These are phyloP conservation scores for Artemisia annua DNA, from an alignment of 129 eudicot genomes.

Conservation along the genomic window DNA sequence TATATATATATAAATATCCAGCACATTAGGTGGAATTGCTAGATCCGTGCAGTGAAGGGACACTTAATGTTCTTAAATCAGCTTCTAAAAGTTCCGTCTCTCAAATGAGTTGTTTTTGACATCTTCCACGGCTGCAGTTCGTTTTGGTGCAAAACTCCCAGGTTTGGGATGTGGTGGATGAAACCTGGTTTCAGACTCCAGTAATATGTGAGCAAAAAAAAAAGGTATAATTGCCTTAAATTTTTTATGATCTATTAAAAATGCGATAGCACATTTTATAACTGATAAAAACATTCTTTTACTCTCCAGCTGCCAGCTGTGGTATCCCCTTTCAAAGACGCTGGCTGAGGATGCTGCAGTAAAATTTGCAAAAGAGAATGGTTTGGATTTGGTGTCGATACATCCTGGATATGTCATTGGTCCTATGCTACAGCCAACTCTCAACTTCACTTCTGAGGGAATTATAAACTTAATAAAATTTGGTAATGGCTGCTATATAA, in stretches of 20 bases:
- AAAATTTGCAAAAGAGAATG: conserved; percentile 44
- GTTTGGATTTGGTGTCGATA: conserved; percentile 38
- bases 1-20: too few relatives aligned
- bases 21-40: conserved; percentile 26
- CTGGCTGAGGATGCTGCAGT: conserved; percentile 47
- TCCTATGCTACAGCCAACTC: conserved; percentile 47
- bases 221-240: conserved; percentile 27
- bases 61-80: conserved; percentile 31
- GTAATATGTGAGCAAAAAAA: conserved; percentile 36
- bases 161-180: conserved; percentile 46
- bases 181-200: conserved; percentile 53
- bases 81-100: conserved; percentile 9
- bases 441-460: conserved; percentile 34
- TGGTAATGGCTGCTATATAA: conserved; percentile 3
- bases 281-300: background rate
- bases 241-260: too few relatives aligned
- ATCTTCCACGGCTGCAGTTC: conserved; percentile 3
- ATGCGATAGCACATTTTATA: too few relatives aligned
- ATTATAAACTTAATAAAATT: conserved; percentile 19
- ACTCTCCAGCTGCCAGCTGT: conserved; percentile 22
- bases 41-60: conserved; percentile 36
- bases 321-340: conserved; percentile 44
- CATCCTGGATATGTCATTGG: conserved; percentile 39
- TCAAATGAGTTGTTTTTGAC: conserved; percentile 18
- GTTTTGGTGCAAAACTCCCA: conserved; percentile 9